These are phyloP conservation scores for Trichosporon sp. DNA, from an alignment of 1,284 basidiomycete genomes.

Conservation along the genomic window DNA sequence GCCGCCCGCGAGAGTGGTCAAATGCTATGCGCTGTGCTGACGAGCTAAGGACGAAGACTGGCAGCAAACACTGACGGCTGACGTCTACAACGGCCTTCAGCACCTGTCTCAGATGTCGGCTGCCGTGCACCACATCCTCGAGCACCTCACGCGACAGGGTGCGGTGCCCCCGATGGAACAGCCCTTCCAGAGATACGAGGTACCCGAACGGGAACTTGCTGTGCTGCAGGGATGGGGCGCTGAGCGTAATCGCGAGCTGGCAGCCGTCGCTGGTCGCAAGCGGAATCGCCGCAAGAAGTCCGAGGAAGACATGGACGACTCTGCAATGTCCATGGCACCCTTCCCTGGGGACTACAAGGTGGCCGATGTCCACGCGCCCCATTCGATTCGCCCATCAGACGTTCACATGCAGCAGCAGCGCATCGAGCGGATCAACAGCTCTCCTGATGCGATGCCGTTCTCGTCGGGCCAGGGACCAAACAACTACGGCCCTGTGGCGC, in stretches of 20 bases:
- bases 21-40: neutral
- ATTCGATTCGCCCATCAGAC: conserved; percentile 12
- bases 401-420: conserved; percentile 4
- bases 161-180: conserved; percentile 27
- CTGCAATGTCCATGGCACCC: neutral
- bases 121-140: conserved; percentile 35
- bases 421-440: neutral
- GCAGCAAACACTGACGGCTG: conserved; percentile 36
- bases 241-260: conserved; percentile 23
- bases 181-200: conserved; percentile 23
- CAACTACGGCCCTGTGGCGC: neutral
- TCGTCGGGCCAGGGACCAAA: neutral
- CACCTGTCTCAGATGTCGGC: conserved; percentile 31
- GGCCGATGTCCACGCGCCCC: neutral
- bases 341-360: conserved; percentile 6
- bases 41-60: conserved; percentile 40
- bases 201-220: conserved; percentile 31
- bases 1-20: neutral
- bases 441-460: neutral
- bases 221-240: conserved; percentile 26
- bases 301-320: conserved; percentile 14
- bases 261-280: conserved; percentile 7
- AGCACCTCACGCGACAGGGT: conserved; percentile 26
- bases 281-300: conserved; percentile 4
- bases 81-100: conserved; percentile 28